Evolutionary conservation across 805 yeast species (phyloP).

Genomic region (Candida qinlingensis): DNA sequence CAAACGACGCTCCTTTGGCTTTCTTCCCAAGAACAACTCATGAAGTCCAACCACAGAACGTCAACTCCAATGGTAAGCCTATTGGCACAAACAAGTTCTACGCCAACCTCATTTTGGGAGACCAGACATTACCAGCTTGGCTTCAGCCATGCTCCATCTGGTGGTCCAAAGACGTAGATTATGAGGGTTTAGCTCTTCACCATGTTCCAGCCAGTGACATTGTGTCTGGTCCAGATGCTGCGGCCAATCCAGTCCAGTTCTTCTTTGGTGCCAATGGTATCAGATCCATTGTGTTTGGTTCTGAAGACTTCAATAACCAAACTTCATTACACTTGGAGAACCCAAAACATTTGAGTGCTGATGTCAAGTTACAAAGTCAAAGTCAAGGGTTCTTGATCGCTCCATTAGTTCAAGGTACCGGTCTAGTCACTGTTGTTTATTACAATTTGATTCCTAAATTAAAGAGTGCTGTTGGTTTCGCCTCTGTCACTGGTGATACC

Average conservation of each 20-base stretch:
- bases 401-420: slow-evolving; percentile 79
- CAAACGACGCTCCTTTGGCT: slow-evolving; percentile 38
- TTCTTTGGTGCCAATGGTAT: slow-evolving; percentile 67
- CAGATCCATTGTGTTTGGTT: slow-evolving; percentile 50
- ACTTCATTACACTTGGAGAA: slow-evolving; percentile 26
- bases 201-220: slow-evolving; percentile 54
- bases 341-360: slow-evolving; percentile 31
- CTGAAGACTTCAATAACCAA: slow-evolving; percentile 34
- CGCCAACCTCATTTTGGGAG: slow-evolving; percentile 62
- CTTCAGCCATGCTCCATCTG: slow-evolving; percentile 78
- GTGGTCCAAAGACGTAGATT: slow-evolving; percentile 45
- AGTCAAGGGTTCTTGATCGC: slow-evolving; percentile 37
- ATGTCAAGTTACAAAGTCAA: slow-evolving; percentile 23
- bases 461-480: slow-evolving; percentile 62
- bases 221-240: slow-evolving; percentile 66
- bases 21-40: slow-evolving; percentile 31
- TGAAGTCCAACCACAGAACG: slow-evolving; percentile 25
- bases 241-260: slow-evolving; percentile 45
- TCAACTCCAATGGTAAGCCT: slow-evolving; percentile 30
- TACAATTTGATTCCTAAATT: slow-evolving; percentile 48
- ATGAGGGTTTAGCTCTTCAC: slow-evolving; percentile 60
- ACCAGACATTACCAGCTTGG: slow-evolving; percentile 69
- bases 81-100: slow-evolving; percentile 76
- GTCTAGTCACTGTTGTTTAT: slow-evolving; percentile 67
- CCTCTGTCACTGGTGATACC: slow-evolving; percentile 36